A percentile compares a stretch with the other conserved stretches of the same genome.
These are phyloP conservation scores for Rhizopus stolonifer DNA, from an alignment of 371 early-diverging fungal species.

Conservation along the genomic window DNA sequence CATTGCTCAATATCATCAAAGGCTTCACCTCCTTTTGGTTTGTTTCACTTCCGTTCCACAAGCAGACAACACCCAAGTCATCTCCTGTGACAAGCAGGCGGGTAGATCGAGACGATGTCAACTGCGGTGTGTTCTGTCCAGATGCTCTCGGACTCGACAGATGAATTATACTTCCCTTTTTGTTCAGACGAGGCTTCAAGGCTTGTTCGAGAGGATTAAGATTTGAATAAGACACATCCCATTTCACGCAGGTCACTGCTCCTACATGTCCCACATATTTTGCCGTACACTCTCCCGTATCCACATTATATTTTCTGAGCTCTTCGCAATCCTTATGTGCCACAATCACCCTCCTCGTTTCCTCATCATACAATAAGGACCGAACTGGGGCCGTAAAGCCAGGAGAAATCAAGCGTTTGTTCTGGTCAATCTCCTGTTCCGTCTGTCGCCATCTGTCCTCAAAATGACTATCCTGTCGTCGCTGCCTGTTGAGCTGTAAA, in stretches of 20 bases:
- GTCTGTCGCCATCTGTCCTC: background rate
- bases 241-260: slow-evolving; percentile 39
- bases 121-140: slow-evolving; percentile 1
- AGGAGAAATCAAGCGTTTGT: slow-evolving; percentile 21
- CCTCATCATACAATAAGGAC: slow-evolving; percentile 31
- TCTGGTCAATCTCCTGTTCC: slow-evolving; percentile 1
- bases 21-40: slow-evolving; percentile 17
- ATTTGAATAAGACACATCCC: slow-evolving; percentile 26
- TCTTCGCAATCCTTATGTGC: slow-evolving; percentile 21
- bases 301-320: slow-evolving; percentile 29
- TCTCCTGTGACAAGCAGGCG: slow-evolving; percentile 53
- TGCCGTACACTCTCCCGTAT: slow-evolving; percentile 27
- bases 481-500: slow-evolving; percentile 10
- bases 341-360: slow-evolving; percentile 27
- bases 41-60: slow-evolving; percentile 40
- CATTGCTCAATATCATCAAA: slow-evolving; percentile 20
- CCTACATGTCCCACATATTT: slow-evolving; percentile 24
- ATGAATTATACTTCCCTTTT: background rate
- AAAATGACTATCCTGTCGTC: slow-evolving; percentile 4
- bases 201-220: slow-evolving; percentile 16
- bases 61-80: slow-evolving; percentile 38
- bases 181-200: slow-evolving; percentile 15
- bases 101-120: slow-evolving; percentile 14
- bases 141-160: slow-evolving; percentile 1
- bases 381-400: background rate